A percentile compares a stretch with the other conserved stretches of the same genome.
These are phyloP conservation scores for Leishmania martiniquensis DNA, from an alignment of 208 protist species.

Conservation along the genomic window DNA sequence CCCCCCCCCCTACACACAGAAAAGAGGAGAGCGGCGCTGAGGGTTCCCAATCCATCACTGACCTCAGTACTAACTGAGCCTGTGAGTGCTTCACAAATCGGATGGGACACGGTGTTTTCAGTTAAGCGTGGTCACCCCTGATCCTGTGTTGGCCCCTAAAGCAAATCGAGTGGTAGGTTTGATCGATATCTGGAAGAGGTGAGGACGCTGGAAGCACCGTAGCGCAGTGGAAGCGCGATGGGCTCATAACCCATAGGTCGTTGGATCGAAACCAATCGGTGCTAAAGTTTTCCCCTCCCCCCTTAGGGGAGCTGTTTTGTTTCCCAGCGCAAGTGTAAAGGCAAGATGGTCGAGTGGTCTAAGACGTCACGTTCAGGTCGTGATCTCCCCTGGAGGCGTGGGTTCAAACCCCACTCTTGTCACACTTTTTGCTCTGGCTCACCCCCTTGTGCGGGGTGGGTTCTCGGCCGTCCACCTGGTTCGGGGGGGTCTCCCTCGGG, in stretches of 20 bases:
- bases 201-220: slow-evolving; percentile 87
- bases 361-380: slow-evolving; percentile 59
- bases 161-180: too few relatives aligned
- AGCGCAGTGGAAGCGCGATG: slow-evolving; percentile 95
- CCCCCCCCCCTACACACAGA: too few relatives aligned
- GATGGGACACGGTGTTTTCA: not conserved
- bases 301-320: not conserved
- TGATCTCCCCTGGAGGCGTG: slow-evolving; percentile 57
- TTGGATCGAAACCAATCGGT: slow-evolving; percentile 95
- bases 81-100: not conserved
- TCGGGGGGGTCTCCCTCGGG: too few relatives aligned
- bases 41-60: not conserved
- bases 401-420: slow-evolving; percentile 60
- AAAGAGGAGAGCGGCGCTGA: not conserved
- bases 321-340: not conserved
- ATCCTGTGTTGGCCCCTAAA: fast-evolving
- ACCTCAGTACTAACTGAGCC: not conserved
- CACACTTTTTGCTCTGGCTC: slow-evolving; percentile 23
- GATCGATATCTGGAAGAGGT: too few relatives aligned
- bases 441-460: not conserved
- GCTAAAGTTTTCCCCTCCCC: slow-evolving; percentile 68
- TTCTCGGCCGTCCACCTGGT: too few relatives aligned
- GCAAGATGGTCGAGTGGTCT: slow-evolving; percentile 57
- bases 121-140: not conserved
- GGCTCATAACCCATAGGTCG: slow-evolving; percentile 95